A percentile compares a stretch with the other conserved stretches of the same genome.
Conservation (phyloP, 495 filamentous ascomycete genomes). For the Diplogelasinospora grovesii region DNA sequence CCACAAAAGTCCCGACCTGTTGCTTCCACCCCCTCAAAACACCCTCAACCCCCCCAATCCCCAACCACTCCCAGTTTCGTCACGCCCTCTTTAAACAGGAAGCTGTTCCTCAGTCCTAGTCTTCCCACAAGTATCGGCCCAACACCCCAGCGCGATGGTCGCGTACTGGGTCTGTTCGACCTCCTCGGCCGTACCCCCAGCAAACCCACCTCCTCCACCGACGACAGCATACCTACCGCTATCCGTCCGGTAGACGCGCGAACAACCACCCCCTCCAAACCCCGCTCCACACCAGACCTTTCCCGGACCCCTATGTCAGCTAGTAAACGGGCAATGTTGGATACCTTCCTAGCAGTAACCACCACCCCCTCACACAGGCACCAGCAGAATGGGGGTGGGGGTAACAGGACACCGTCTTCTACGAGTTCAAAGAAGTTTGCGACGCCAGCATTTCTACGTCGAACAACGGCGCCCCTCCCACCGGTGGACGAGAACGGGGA, state of each 20-base stretch:
- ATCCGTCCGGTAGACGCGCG: conserved; percentile 1
- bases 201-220: conserved; percentile 5
- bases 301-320: too few species aligned
- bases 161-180: conserved; percentile 86
- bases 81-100: conserved; percentile 51
- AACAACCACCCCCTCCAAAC: background rate
- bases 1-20: too few species aligned
- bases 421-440: too few species aligned
- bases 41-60: conserved; percentile 10
- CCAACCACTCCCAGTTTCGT: conserved; percentile 48
- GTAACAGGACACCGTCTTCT: too few species aligned
- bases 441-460: conserved; percentile 72
- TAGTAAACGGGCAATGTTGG: too few species aligned
- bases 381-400: too few species aligned
- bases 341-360: conserved; percentile 22
- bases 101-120: conserved; percentile 52
- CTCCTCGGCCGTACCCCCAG: conserved; percentile 54
- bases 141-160: conserved; percentile 86
- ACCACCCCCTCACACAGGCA: too few species aligned
- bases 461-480: conserved; percentile 37
- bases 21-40: too few species aligned
- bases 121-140: conserved; percentile 60
- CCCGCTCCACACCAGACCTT: conserved; percentile 37
- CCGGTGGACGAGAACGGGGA: conserved; percentile 45
- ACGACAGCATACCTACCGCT: too few species aligned